phyloP scores from a whole-genome alignment of 352 stramenopile genomes.

The Globisporangium takayamanum region DNA sequence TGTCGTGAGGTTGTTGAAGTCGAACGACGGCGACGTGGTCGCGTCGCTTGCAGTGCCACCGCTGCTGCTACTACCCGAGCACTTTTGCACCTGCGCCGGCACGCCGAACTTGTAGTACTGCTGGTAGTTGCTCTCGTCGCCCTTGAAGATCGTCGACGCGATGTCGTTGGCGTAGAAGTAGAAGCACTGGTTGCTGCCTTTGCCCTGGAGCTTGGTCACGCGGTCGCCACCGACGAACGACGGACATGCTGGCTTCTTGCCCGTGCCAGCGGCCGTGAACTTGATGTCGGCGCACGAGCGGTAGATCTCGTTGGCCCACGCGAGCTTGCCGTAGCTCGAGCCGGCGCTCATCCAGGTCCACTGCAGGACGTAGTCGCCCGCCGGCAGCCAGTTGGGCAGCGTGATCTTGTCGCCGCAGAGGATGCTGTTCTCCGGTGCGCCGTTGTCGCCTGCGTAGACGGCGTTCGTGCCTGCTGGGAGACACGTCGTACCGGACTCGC shows the following conservation, averaged over 20 bases:
- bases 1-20: background rate
- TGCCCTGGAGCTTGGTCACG: constrained; percentile 35
- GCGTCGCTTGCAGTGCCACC: background rate
- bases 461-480: constrained; percentile 11
- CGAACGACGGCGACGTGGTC: constrained; percentile 2
- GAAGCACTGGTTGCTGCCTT: constrained; percentile 34
- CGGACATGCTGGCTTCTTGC: constrained; percentile 29
- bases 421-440: constrained; percentile 22
- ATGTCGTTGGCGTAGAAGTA: constrained; percentile 54
- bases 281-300: constrained; percentile 50
- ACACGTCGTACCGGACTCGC: constrained; percentile 19
- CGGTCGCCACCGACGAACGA: constrained; percentile 47
- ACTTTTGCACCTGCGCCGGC: constrained; percentile 35
- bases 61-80: constrained; percentile 14
- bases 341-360: constrained; percentile 46
- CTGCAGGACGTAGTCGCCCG: constrained; percentile 52
- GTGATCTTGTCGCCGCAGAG: constrained; percentile 43
- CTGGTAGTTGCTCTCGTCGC: constrained; percentile 24
- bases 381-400: constrained; percentile 32
- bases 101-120: constrained; percentile 44
- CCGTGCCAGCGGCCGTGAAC: constrained; percentile 27
- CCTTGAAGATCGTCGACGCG: constrained; percentile 27
- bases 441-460: constrained; percentile 19
- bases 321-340: constrained; percentile 41
- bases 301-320: constrained; percentile 34